Base-by-base conservation (phyloP, 1,284 basidiomycete genomes). In the Ceratobasidium sp. region DNA sequence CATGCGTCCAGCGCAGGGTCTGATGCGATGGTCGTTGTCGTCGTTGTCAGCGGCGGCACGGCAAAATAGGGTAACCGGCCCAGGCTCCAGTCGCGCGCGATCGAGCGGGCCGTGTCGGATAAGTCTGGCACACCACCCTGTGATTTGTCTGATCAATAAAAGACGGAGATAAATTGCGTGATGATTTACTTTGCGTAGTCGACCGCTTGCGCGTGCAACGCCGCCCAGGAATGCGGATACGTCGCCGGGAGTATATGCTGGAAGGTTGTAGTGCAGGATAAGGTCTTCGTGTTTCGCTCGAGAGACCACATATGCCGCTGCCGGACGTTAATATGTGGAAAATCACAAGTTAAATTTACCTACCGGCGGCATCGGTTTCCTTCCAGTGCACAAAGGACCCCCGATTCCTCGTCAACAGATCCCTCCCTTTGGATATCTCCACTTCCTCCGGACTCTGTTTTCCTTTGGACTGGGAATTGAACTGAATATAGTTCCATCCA, bases 11-110 rank as follows among this genome's bases (percentile, higher is more conserved):
- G 41, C 10, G 71, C 72, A 10, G 65, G 70, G 21, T 60, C 71
- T 46, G 74, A 75, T 52, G 61, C 76, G 23, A 59, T 76, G 30
- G 76, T 74, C 18, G n/a, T n/a, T n/a, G n/a, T n/a, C n/a, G n/a
- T 75, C 9, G 77, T 65, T 1, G 81, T 67, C 36, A 3, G 88
- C 71, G 32, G 85, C 1, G 90, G 88, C 23, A 85, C 80, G 5
- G 92, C 90, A 82, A 92, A 97, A 78, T 92, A 91, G 16, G 89
- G 86, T 78, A 98, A 87, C 75, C 87, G 89, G 64, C 92, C 92
- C 4, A 85, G 86, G 74, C 87, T 90, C 96, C 96, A 99, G 82
- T 98, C 96, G 30, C 93, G 89, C 52, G 98, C 85, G 48, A 98
- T 84, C 67, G 91, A 86, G 28, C 93, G 90, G 9, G 93, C 92